Evolutionary conservation across 305 asterid genomes (phyloP).

Genomic region (Solanum hybrid): DNA sequence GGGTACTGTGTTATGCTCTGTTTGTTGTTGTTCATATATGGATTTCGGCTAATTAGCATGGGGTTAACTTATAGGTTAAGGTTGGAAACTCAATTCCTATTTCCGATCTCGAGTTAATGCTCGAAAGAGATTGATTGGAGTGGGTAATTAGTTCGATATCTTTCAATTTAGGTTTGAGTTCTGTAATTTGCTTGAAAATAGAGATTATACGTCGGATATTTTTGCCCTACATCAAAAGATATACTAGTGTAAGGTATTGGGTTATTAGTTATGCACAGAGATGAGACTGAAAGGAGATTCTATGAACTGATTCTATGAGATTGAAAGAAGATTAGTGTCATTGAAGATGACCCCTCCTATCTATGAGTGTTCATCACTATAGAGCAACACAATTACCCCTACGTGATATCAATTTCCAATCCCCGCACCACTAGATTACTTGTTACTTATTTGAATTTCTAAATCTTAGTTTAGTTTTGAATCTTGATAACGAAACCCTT

Average conservation of each 20-base stretch:
- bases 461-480: neutral
- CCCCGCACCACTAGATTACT: neutral
- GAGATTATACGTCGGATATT: neutral
- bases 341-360: neutral
- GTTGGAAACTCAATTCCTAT: neutral
- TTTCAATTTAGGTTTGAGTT: neutral
- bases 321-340: no score
- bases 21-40: neutral
- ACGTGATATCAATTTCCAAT: neutral
- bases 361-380: neutral
- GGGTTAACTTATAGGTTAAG: neutral
- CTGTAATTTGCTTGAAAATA: neutral
- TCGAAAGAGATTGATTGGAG: neutral
- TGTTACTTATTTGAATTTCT: neutral
- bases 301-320: neutral
- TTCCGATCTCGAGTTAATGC: neutral
- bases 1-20: neutral
- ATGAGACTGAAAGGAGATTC: neutral
- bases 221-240: neutral
- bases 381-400: neutral
- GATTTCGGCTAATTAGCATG: neutral
- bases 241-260: neutral
- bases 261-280: neutral
- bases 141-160: neutral
- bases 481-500: neutral